These are phyloP conservation scores for Teunomyces aglyptinius DNA, from an alignment of 805 yeast species.

Conservation along the genomic window DNA sequence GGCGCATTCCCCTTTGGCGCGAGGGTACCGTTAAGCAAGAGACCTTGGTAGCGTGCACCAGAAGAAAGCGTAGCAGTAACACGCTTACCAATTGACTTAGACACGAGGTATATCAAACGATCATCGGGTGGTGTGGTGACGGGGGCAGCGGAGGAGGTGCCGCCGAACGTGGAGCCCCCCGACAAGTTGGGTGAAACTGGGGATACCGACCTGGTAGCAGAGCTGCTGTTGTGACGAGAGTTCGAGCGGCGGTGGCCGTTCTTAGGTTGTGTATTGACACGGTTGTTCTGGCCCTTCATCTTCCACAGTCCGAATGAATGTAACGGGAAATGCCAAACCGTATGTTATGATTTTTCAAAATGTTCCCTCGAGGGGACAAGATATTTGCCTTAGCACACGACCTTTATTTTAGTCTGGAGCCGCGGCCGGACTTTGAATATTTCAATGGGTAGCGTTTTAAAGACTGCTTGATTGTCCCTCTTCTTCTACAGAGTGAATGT, in stretches of 20 bases:
- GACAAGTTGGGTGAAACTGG: constrained; percentile 1
- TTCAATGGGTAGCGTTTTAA: too few relatives aligned
- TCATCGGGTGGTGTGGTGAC: constrained; percentile 30
- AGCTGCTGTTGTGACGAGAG: constrained; percentile 14
- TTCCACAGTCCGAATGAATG: background rate
- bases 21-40: constrained; percentile 49
- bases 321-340: background rate
- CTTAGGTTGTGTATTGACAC: constrained; percentile 11
- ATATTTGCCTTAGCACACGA: background rate
- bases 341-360: constrained; percentile 3
- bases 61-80: constrained; percentile 60
- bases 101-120: constrained; percentile 45
- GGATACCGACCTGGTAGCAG: background rate
- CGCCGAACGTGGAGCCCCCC: constrained; percentile 3
- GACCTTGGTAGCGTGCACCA: constrained; percentile 60
- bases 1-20: constrained; percentile 36
- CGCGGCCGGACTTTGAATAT: background rate
- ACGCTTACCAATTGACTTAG: constrained; percentile 55
- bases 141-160: background rate
- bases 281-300: constrained; percentile 24
- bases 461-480: too few relatives aligned
- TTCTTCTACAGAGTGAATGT: too few relatives aligned
- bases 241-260: constrained; percentile 27
- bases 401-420: background rate
- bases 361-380: constrained; percentile 4